These are phyloP conservation scores for Fagus crenata DNA, from an alignment of 306 rosid genomes.

Conservation along the genomic window DNA sequence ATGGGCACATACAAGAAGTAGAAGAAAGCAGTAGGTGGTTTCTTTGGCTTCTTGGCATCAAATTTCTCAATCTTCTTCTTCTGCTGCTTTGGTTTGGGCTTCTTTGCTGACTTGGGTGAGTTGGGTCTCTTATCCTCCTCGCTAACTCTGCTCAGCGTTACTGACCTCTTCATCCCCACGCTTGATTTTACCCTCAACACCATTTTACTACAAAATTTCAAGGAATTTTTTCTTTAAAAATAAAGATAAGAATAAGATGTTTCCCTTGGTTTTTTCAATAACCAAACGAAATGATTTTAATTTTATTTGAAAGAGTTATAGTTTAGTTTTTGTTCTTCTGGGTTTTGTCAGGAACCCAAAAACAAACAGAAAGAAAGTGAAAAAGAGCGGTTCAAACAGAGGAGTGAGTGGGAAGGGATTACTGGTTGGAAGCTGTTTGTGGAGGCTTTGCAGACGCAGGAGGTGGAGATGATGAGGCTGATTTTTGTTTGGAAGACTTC, in stretches of 20 bases:
- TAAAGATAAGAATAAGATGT: not conserved
- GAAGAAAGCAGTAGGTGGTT: constrained; percentile 98
- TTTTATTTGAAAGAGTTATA: too few relatives aligned
- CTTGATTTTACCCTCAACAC: constrained; percentile 53
- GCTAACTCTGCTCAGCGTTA: constrained; percentile 4
- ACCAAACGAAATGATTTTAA: not conserved
- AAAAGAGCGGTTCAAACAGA: not conserved
- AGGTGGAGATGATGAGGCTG: too few relatives aligned
- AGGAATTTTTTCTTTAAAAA: constrained; percentile 10
- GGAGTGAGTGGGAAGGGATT: too few relatives aligned
- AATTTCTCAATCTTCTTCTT: constrained; percentile 55
- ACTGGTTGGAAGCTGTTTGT: too few relatives aligned
- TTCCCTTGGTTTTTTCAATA: constrained; percentile 1
- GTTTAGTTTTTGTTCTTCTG: not conserved
- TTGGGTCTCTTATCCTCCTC: constrained; percentile 32
- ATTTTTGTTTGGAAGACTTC: too few relatives aligned
- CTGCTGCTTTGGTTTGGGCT: constrained; percentile 53
- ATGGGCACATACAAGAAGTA: constrained; percentile 64
- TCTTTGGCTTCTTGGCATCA: constrained; percentile 86
- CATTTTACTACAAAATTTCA: constrained; percentile 49
- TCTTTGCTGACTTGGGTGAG: constrained; percentile 33
- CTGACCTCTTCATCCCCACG: constrained; percentile 38
- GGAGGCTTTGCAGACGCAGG: too few relatives aligned
- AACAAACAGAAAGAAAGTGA: constrained; percentile 8
- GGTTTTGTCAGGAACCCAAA: constrained; percentile 23